phyloP scores from a whole-genome alignment of 2,329 filamentous ascomycete genomes.

The Thelonectria olida region DNA sequence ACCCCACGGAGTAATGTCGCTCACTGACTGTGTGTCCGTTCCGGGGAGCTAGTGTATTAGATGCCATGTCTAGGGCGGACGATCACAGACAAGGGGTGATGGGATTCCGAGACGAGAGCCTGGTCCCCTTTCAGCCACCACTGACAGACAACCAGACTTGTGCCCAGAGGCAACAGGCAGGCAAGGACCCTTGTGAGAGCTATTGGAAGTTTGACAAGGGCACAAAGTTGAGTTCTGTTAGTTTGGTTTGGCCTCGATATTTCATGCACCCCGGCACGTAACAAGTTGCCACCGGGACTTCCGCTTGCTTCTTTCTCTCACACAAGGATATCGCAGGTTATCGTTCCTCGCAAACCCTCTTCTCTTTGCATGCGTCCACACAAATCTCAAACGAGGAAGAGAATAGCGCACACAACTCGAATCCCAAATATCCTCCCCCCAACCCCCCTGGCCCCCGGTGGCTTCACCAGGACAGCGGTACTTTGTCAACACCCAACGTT shows the following conservation, averaged over 20 bases:
- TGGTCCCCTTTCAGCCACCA: background rate
- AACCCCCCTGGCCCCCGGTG: too few relatives aligned
- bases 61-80: constrained; percentile 1
- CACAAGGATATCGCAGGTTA: too few relatives aligned
- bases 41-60: background rate
- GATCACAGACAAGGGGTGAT: background rate
- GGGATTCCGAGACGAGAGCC: constrained; percentile 4
- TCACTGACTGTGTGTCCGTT: too few relatives aligned
- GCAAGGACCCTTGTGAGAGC: background rate
- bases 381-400: too few relatives aligned
- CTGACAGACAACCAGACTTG: background rate
- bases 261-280: background rate
- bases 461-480: too few relatives aligned
- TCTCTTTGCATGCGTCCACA: too few relatives aligned
- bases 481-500: background rate
- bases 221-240: constrained; percentile 15
- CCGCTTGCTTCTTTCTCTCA: background rate
- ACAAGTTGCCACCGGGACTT: background rate
- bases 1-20: constrained; percentile 20
- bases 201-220: background rate
- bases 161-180: background rate
- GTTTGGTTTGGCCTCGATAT: background rate
- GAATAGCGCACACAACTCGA: too few relatives aligned
- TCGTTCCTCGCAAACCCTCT: too few relatives aligned
- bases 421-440: too few relatives aligned